Conservation (phyloP, 2,329 filamentous ascomycete genomes). For the Diplodia seriata region DNA sequence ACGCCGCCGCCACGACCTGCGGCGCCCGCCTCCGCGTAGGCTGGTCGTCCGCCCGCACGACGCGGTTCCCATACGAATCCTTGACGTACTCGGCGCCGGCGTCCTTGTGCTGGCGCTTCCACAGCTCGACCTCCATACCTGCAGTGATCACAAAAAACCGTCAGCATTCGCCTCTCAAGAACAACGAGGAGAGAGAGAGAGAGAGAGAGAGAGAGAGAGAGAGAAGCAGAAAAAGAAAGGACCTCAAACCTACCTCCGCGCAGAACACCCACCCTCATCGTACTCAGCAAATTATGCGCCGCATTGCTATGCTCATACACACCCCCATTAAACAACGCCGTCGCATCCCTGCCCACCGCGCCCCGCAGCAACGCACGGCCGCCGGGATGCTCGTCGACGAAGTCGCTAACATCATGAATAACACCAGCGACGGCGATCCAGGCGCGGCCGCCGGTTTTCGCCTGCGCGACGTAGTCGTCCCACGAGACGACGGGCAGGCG, state of each 20-base stretch:
- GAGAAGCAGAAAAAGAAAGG: no score
- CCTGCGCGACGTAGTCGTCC: slow-evolving; percentile 82
- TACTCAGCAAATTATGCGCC: slow-evolving; percentile 85
- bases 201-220: no score
- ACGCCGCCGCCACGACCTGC: slow-evolving; percentile 14
- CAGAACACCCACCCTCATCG: slow-evolving; percentile 86
- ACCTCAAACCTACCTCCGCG: no score
- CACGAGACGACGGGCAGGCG: slow-evolving; percentile 85
- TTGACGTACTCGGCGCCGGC: slow-evolving; percentile 11
- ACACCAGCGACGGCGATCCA: slow-evolving; percentile 82
- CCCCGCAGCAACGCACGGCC: slow-evolving; percentile 85
- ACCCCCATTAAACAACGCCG: slow-evolving; percentile 89
- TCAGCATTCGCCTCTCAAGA: no score
- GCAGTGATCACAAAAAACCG: neutral
- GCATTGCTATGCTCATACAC: slow-evolving; percentile 91
- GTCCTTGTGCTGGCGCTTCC: slow-evolving; percentile 75
- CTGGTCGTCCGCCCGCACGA: slow-evolving; percentile 29
- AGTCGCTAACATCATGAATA: slow-evolving; percentile 82
- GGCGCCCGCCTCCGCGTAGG: slow-evolving; percentile 23
- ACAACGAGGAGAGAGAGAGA: no score
- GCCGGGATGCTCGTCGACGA: slow-evolving; percentile 90
- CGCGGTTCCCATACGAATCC: slow-evolving; percentile 19
- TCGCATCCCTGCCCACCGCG: slow-evolving; percentile 85
- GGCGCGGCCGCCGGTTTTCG: slow-evolving; percentile 74
- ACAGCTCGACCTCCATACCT: slow-evolving; percentile 78